Evolutionary conservation across 768 basidiomycete genomes (phyloP), one percentile per base, ranked within the genome.

Genomic region (Tephrocybe sp.): DNA sequence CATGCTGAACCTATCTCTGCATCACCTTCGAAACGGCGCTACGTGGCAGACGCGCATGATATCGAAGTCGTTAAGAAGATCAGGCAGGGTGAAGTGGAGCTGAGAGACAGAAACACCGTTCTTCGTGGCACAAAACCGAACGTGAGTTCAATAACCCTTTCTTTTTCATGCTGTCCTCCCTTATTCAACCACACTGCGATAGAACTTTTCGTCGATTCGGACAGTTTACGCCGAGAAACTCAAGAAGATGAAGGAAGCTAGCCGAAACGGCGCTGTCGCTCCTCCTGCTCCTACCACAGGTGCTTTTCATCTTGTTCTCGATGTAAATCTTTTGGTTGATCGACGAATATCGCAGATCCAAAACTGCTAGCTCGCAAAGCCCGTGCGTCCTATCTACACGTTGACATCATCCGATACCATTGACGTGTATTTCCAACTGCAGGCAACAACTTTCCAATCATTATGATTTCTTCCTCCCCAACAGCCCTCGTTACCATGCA

Each of bases 401-500:
- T 39, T 34, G 15, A n/a, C n/a, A 16, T 27, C 10, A 45, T 13
- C 31, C 11, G n/a, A n/a, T n/a, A 42, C 25, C 18, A 31, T 16
- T n/a, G 9, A 39, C n/a, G n/a, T n/a, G n/a, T n/a, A 21, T 19
- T 34, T 11, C 21, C 8, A 30, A 10, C 23, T 22, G 19, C 43
- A 90, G 86, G 80, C 55, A 83, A 83, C 61, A 82, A 79, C 60
- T 88, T 88, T 68, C 95, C 95, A 0, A 98, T 99, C 61, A 97
- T 98, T 67, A 88, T 98, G 73, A 94, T 99, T 36, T 95, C 94
- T 0, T 95, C 94, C 0, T 94, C 88, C 13, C 94, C 94, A 0
- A 97, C 95, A 1, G 85, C 93, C 3, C 80, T 99, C 47, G 86
- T 99, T 63, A 97, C 93, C 5, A 97, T 99, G 92, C 85, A 94